Percentiles rank a stretch among this genome's conserved stretches.
Evolutionary conservation across 148 eudicot genomes (phyloP).

Genomic region (Cornus suecica): DNA sequence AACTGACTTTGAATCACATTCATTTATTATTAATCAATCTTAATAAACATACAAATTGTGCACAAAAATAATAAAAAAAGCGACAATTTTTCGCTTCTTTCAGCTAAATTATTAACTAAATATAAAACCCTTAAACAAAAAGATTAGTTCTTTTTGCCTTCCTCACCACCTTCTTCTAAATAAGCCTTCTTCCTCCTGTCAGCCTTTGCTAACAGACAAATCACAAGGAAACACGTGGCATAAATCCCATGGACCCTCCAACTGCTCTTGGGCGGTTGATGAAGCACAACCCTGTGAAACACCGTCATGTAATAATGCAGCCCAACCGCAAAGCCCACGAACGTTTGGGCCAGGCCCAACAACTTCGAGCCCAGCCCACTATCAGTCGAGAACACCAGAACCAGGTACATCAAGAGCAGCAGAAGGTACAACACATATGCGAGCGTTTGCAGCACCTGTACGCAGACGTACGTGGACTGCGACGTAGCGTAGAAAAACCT

Average conservation of each 20-base stretch:
- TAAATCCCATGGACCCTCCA: constrained; percentile 87
- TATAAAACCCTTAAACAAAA: neutral
- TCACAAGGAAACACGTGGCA: constrained; percentile 82
- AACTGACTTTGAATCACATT: no score
- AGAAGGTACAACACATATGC: constrained; percentile 67
- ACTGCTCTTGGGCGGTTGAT: constrained; percentile 73
- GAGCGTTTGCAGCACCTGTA: constrained; percentile 77
- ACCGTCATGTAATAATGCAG: constrained; percentile 87
- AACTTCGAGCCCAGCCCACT: constrained; percentile 53
- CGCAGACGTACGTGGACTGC: constrained; percentile 57
- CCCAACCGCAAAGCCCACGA: constrained; percentile 87
- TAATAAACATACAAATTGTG: neutral
- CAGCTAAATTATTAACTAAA: neutral
- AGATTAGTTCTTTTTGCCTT: constrained; percentile 62
- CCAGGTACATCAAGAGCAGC: constrained; percentile 61
- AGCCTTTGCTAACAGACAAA: constrained; percentile 61
- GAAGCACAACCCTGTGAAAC: constrained; percentile 76
- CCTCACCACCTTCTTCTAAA: constrained; percentile 63
- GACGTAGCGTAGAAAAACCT: constrained; percentile 83
- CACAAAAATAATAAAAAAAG: neutral
- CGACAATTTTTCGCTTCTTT: neutral
- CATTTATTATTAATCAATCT: neutral
- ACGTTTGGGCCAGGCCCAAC: constrained; percentile 71
- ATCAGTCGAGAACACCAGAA: constrained; percentile 74
- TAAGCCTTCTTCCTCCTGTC: constrained; percentile 91